Percentiles rank a stretch among this genome's conserved stretches.
phyloP scores from a whole-genome alignment of 1,139 yeast genomes.

The Saccharomyces hybrid region DNA sequence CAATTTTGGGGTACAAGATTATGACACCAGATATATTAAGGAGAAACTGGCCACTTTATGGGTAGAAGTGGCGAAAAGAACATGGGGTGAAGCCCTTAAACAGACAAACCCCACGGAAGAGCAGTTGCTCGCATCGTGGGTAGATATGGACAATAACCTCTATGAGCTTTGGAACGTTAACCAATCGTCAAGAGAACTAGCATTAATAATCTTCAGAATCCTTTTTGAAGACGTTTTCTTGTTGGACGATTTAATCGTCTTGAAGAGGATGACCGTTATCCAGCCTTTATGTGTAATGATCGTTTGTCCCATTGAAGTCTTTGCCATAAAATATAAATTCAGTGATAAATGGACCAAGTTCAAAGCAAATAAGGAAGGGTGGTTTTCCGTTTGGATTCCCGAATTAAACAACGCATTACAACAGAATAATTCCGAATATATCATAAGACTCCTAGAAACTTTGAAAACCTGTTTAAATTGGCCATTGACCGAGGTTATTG shows the following conservation, averaged over 20 bases:
- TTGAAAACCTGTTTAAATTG: conserved; percentile 86
- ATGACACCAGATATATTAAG: conserved; percentile 81
- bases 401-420: conserved; percentile 49
- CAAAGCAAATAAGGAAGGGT: conserved; percentile 67
- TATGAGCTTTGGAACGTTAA: conserved; percentile 66
- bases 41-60: conserved; percentile 86
- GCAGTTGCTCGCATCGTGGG: conserved; percentile 70
- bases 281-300: conserved; percentile 79
- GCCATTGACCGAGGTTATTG: conserved; percentile 73
- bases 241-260: conserved; percentile 83
- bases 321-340: conserved; percentile 63
- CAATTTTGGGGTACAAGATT: conserved; percentile 47
- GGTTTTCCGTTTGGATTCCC: conserved; percentile 75
- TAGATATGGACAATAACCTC: conserved; percentile 73
- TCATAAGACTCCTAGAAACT: conserved; percentile 67
- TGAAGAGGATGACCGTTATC: conserved; percentile 68
- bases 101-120: conserved; percentile 34
- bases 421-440: conserved; percentile 40
- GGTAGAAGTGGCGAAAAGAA: conserved; percentile 88
- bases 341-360: conserved; percentile 54
- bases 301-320: conserved; percentile 61
- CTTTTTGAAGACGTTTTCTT: conserved; percentile 91
- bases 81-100: conserved; percentile 65
- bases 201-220: conserved; percentile 71
- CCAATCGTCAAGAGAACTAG: conserved; percentile 60